Base-by-base conservation (phyloP, 805 yeast species). In the Starmerella bombi region DNA sequence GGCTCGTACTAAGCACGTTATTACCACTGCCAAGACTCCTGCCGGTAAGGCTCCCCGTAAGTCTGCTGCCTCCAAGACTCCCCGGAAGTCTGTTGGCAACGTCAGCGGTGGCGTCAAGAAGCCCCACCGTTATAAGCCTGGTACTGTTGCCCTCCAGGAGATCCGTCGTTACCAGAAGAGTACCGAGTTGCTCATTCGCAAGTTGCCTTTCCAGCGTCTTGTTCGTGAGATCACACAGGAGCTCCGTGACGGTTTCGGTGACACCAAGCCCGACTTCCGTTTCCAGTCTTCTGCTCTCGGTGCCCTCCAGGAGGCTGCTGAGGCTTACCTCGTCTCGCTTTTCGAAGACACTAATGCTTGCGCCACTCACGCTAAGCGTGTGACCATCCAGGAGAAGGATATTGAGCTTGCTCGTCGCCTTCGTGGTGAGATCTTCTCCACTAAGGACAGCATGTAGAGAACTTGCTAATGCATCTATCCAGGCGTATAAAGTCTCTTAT, bases 21-120 rank as follows among this genome's bases (percentile, higher is more conserved):
- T 55, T 40, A 49, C 55, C 43, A 85, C 88, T 57, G 77, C 88
- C 74, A 80, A 80, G 69, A 79, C 88, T 54, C 80, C 91, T 54
- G 85, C 88, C 69, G 93, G 93, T 67, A 80, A 80, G 68, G 88
- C 88, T 45, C 93, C 93, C 71, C 78, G 93, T 74, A 80, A 80
- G 71, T 86, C 80, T 64, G 74, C 81, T 58, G 88, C 91, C 51
- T 80, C 91, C 50, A 80, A 80, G 73, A 88, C 86, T 52, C 91
- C 93, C 55, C 75, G 91, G 71, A 80, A 80, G 67, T 78, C 88
- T 35, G 88, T 86, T 45, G 85, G 86, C 65, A 66, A 61, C 43
- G 34, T 18, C 34, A 70, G 80, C 45, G 88, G 88, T 60, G 91
- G 88, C 71, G 88, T 80, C 61, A 80, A 80, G 79, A 80, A 80